phyloP scores from a whole-genome alignment of 2,329 filamentous ascomycete genomes.

The Hymenoscyphus fraxineus region DNA sequence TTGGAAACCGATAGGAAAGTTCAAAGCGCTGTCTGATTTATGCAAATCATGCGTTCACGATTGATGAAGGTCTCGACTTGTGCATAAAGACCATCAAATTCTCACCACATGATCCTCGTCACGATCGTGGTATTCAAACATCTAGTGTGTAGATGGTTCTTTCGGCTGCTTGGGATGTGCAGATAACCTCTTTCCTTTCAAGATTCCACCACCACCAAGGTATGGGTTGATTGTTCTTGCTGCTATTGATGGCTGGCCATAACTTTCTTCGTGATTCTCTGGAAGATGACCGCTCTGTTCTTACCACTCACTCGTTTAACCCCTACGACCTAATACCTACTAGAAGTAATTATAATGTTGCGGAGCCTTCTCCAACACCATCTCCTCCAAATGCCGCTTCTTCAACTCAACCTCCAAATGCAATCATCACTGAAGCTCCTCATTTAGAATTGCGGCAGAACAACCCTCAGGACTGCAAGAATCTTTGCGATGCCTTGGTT shows the following conservation, averaged over 20 bases:
- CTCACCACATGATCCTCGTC: background rate
- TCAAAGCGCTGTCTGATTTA: background rate
- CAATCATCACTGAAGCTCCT: conserved; percentile 17
- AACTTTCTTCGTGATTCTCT: conserved; percentile 15
- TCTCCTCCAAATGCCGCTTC: conserved; percentile 1
- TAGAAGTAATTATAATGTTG: conserved; percentile 13
- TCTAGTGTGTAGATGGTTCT: background rate
- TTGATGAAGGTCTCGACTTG: background rate
- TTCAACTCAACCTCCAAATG: conserved; percentile 7
- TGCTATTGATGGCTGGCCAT: conserved; percentile 21
- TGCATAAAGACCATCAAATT: background rate
- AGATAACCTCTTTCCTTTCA: background rate
- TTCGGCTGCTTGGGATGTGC: background rate
- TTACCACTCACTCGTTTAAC: conserved; percentile 6
- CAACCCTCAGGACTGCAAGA: conserved; percentile 19
- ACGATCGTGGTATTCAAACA: background rate
- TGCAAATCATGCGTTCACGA: background rate
- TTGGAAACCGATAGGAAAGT: background rate
- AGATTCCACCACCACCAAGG: background rate
- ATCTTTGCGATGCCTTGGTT: conserved; percentile 22
- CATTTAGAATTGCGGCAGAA: conserved; percentile 20
- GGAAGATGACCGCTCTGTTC: conserved; percentile 12
- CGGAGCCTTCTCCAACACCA: conserved; percentile 3
- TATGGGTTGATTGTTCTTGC: conserved; percentile 16
- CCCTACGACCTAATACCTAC: conserved; percentile 11